Conservation (phyloP, 495 filamentous ascomycete species). For the Viridothelium virens region DNA sequence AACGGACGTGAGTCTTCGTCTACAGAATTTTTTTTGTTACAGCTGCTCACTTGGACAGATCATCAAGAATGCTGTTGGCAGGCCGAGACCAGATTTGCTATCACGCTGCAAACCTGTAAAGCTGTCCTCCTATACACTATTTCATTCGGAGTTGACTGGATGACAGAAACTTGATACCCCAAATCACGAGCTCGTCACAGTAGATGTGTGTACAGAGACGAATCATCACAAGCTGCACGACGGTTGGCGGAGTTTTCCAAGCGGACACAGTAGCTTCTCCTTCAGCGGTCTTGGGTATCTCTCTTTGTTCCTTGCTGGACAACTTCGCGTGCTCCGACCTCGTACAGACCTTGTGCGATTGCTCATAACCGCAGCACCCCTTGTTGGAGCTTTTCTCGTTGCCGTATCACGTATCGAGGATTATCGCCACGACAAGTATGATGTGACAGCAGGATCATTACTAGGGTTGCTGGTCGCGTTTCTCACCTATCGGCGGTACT, state of each 20-base stretch:
- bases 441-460: conserved; percentile 69
- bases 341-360: conserved; percentile 56
- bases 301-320: conserved; percentile 67
- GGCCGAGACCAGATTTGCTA: conserved; percentile 84
- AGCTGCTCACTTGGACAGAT: conserved; percentile 31
- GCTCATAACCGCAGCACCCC: conserved; percentile 54
- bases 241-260: conserved; percentile 89
- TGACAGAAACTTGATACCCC: conserved; percentile 47
- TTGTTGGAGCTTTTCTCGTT: conserved; percentile 76
- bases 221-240: conserved; percentile 75
- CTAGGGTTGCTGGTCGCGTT: conserved; percentile 68
- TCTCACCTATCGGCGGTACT: conserved; percentile 74
- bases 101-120: conserved; percentile 68
- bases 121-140: not conserved
- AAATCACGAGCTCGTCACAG: conserved; percentile 57
- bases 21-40: not conserved
- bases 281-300: conserved; percentile 83
- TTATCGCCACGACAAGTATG: conserved; percentile 90
- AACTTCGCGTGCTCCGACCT: conserved; percentile 72
- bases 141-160: not conserved
- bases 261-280: conserved; percentile 77
- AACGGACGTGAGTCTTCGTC: conserved; percentile 52
- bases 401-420: conserved; percentile 88
- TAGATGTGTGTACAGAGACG: conserved; percentile 72
- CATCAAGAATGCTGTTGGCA: conserved; percentile 84